phyloP scores from a whole-genome alignment of 2,329 filamentous ascomycete species.

The Botrytis pseudocinerea region DNA sequence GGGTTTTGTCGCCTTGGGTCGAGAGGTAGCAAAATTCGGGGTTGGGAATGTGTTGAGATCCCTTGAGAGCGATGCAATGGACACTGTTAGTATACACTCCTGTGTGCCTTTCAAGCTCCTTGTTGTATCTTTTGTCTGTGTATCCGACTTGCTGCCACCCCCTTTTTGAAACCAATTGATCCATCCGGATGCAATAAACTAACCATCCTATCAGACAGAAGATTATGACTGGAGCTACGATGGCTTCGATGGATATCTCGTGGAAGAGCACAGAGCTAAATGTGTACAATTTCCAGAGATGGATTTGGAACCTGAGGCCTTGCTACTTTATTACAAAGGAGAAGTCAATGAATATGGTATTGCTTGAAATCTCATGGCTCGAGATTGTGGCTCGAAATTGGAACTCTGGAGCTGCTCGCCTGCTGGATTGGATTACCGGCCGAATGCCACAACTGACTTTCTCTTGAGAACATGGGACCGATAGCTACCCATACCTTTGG shows the following conservation, averaged over 20 bases:
- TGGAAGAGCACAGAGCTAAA: neutral
- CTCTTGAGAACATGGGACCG: neutral
- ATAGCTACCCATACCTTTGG: neutral
- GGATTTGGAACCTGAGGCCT: neutral
- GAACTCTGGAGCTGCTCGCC: neutral
- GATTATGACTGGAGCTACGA: slow-evolving; percentile 13
- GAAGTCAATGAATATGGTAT: neutral
- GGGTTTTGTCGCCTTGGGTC: neutral
- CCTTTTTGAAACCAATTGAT: neutral
- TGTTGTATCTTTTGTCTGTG: neutral
- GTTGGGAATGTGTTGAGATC: neutral
- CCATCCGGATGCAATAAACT: neutral
- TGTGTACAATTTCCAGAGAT: neutral
- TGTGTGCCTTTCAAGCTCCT: neutral
- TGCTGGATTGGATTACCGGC: neutral
- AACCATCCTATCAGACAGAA: slow-evolving; percentile 3
- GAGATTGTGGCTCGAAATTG: neutral
- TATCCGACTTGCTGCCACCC: neutral
- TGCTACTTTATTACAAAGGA: neutral
- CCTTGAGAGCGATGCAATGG: neutral
- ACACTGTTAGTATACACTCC: slow-evolving; percentile 7
- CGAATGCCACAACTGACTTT: neutral
- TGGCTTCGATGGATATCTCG: slow-evolving; percentile 16
- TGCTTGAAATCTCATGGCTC: slow-evolving; percentile 5
- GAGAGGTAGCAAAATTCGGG: neutral